Evolutionary conservation across 2,329 filamentous ascomycete genomes (phyloP), one percentile per base, ranked within the genome.

Genomic region (Coleophoma cylindrospora): DNA sequence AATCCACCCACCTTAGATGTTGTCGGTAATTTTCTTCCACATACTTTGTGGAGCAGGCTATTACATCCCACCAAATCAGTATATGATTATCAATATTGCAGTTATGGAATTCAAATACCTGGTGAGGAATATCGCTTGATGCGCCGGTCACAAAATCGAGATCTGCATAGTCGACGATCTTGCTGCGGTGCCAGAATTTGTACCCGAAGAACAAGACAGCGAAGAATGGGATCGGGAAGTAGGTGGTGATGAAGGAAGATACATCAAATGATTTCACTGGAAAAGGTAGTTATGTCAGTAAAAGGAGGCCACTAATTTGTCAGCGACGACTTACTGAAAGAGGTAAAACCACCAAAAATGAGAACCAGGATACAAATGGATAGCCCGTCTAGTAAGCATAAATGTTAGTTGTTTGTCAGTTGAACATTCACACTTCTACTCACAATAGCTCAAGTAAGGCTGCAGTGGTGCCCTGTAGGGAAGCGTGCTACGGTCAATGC

Each of bases 121-220:
- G 17, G n/a, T 21, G 17, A 17, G 38, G 38, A 19, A 41, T 21
- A 41, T 41, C 38, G 10, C 15, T 7, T 7, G 38, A 41, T 12
- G 15, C 15, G n/a, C 38, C 38, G 14, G 38, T 41, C 22, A 41
- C 38, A 41, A 41, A 41, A 11, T 41, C 38, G 17, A 41, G n/a
- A 17, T 41, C 38, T 41, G 38, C 38, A 4, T 41, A 41, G 38
- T 41, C 15, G 38, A 48, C n/a, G 34, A 48, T 38, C 38, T 48
- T 48, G 17, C 36, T 48, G 14, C 36, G 32, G 15, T 48, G 32
- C 38, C 21, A 22, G 38, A 48, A 21, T 27, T 48, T 48, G 22
- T 43, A 48, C 4, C 37, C 91, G 55, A 85, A 79, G 13, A 87
- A 87, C 12, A 82, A 86, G 68, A 91, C 88, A 59, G 89, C 86